Conservation (phyloP, 2,329 filamentous ascomycete species). For the Fusarium albidum region DNA sequence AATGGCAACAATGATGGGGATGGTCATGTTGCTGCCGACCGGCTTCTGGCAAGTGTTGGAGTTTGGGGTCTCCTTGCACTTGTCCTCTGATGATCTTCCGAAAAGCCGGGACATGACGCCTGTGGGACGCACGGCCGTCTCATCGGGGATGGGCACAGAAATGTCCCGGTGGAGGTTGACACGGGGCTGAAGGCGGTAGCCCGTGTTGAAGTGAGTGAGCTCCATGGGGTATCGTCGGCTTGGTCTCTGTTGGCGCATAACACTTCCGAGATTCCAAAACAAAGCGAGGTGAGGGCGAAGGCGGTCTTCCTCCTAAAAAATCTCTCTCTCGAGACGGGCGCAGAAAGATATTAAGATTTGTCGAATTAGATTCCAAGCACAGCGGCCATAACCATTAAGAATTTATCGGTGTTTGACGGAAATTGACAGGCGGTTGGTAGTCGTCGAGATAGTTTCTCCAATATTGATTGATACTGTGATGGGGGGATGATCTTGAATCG, state of each 20-base stretch:
- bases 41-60: constrained; percentile 67
- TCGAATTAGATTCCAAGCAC: constrained; percentile 30
- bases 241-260: constrained; percentile 17
- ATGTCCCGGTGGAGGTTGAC: constrained; percentile 37
- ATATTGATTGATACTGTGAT: constrained; percentile 25
- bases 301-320: constrained; percentile 22
- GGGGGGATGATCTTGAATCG: constrained; percentile 31
- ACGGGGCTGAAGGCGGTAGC: constrained; percentile 39
- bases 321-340: constrained; percentile 6
- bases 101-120: constrained; percentile 32
- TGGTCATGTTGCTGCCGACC: constrained; percentile 58
- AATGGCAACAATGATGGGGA: constrained; percentile 74
- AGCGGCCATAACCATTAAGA: constrained; percentile 35
- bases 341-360: constrained; percentile 32
- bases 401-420: constrained; percentile 18
- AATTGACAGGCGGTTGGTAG: constrained; percentile 12
- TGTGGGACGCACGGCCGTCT: constrained; percentile 14
- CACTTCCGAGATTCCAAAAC: constrained; percentile 15
- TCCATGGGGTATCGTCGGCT: constrained; percentile 27
- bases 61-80: constrained; percentile 28
- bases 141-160: constrained; percentile 2
- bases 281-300: constrained; percentile 13
- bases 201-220: constrained; percentile 26
- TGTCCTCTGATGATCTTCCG: constrained; percentile 20
- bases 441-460: constrained; percentile 24